Percentiles rank a stretch among this genome's conserved stretches.
These are phyloP conservation scores for Lactarius tabidus DNA, from an alignment of 768 basidiomycete species.

Conservation along the genomic window DNA sequence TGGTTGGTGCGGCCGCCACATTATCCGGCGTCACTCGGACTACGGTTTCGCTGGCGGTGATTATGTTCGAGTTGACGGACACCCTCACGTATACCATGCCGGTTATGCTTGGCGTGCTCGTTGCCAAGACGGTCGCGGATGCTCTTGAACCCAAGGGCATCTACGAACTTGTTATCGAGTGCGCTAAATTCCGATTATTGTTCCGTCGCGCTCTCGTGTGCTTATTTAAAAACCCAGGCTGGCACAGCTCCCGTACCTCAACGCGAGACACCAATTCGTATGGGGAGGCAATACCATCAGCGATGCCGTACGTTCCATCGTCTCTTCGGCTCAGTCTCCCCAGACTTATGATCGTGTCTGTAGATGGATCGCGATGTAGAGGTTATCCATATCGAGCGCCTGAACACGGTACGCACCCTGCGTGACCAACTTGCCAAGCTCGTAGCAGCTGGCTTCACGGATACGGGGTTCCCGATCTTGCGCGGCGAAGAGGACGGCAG, in stretches of 20 bases:
- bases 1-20: conserved; percentile 93
- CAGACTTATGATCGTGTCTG: conserved; percentile 6
- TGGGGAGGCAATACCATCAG: conserved; percentile 75
- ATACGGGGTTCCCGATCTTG: conserved; percentile 86
- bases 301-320: conserved; percentile 61
- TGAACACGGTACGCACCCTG: conserved; percentile 76
- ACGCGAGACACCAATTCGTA: conserved; percentile 83
- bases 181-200: conserved; percentile 20
- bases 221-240: conserved; percentile 41
- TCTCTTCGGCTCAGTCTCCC: conserved; percentile 6
- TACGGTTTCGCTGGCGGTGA: conserved; percentile 92
- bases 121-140: conserved; percentile 88
- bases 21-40: conserved; percentile 95
- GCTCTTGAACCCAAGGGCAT: conserved; percentile 90
- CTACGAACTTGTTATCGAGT: conserved; percentile 94
- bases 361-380: conserved; percentile 67
- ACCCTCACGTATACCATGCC: conserved; percentile 90
- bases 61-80: conserved; percentile 93
- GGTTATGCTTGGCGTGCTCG: conserved; percentile 82
- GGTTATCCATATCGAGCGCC: conserved; percentile 63
- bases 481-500: conserved; percentile 45
- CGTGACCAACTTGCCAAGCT: conserved; percentile 62
- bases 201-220: background rate
- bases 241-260: conserved; percentile 86
- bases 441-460: conserved; percentile 57